Base-by-base conservation (phyloP, 495 filamentous ascomycete genomes). In the Massariosphaeria phaeospora region DNA sequence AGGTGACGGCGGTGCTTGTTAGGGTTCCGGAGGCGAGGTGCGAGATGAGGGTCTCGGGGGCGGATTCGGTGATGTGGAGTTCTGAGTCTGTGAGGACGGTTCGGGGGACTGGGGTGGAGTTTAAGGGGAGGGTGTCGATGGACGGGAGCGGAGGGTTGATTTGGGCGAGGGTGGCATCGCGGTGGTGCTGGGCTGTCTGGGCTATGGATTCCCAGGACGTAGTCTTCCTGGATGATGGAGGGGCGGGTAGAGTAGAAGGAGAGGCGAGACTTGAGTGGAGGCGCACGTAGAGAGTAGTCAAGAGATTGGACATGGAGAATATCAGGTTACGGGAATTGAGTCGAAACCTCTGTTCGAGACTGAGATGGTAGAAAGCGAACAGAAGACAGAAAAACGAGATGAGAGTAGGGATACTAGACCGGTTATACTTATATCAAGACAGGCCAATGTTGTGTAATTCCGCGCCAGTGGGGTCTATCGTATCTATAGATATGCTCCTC, bases 61-160 rank as follows among this genome's bases (percentile, higher is more conserved):
- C 47, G 27, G 68, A 70, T 48, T 79, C 77, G 2, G 79, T 83
- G 41, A 80, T 78, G 23, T 71, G 47, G 2, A 79, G 61, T 40
- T 81, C 77, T 4, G 69, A 59, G 9, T 66, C 42, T 0, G 75
- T 71, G 2, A 85, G 72, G 7, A 78, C 30, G 21, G 70, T 49
- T 30, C 59, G 60, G 8, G 75, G 74, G 11, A 78, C 52, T 0
- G 40, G 53, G n/a, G 71, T 72, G 4, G 73, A 73, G 48, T 78
- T 73, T 3, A 69, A 54, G 2, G 75, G 72, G 0, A 76, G 52
- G 7, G 66, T 62, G 1, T 63, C 47, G 1, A 70, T 38, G 0
- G 62, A 56, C 2, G 70, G 71, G 7, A 75, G 18, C 20, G 63
- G 48, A 33, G 73, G 75, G 9, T 68, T 29, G n/a, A 76, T 56